Evolutionary conservation across 768 basidiomycete species (phyloP).

Genomic region (Pholiota molesta): DNA sequence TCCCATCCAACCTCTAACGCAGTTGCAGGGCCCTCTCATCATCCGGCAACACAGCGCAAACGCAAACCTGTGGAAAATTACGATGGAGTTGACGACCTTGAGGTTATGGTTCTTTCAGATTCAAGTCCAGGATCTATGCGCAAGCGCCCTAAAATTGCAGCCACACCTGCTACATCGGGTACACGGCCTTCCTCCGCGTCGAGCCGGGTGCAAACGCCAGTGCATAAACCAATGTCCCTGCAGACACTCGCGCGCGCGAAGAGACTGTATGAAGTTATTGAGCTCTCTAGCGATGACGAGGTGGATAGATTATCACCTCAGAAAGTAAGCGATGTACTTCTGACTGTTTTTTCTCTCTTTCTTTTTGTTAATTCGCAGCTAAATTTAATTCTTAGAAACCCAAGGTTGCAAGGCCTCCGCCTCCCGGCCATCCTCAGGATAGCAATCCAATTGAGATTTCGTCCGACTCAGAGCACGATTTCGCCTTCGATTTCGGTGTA

Average conservation of each 20-base stretch:
- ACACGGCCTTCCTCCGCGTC: no score
- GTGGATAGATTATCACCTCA: neutral
- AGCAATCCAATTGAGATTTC: no score
- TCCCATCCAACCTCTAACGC: no score
- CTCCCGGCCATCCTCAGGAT: neutral
- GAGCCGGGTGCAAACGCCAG: neutral
- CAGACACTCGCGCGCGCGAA: neutral
- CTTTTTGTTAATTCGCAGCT: neutral
- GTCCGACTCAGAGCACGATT: neutral
- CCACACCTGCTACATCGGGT: neutral
- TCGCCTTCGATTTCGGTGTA: neutral
- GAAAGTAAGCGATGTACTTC: constrained; percentile 7
- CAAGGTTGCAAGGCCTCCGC: neutral
- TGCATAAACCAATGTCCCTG: neutral
- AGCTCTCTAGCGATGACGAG: constrained; percentile 19
- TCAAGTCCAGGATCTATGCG: neutral
- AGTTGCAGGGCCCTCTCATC: neutral
- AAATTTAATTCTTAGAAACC: neutral
- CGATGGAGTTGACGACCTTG: neutral
- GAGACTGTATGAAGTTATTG: constrained; percentile 12
- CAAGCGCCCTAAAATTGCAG: neutral
- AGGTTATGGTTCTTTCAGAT: neutral
- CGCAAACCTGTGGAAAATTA: neutral
- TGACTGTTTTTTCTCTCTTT: neutral
- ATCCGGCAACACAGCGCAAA: neutral